phyloP scores from a whole-genome alignment of 306 rosid genomes.

The Casuarina cunninghamiana region DNA sequence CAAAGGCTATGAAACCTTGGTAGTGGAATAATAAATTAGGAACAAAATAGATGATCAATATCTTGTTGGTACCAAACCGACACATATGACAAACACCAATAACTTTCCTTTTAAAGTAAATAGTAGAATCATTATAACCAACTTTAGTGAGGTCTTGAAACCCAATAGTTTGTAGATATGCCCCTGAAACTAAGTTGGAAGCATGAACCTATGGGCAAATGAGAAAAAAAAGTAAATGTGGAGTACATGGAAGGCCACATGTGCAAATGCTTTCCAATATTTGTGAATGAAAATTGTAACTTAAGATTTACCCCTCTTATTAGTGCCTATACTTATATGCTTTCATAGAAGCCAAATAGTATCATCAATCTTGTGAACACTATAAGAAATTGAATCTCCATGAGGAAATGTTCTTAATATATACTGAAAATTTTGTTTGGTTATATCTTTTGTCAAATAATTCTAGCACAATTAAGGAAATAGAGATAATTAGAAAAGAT shows the following conservation, averaged over 20 bases:
- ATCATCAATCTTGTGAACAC: slow-evolving; percentile 92
- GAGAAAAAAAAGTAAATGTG: slow-evolving; percentile 3
- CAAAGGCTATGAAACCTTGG: slow-evolving; percentile 1
- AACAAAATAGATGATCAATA: slow-evolving; percentile 25
- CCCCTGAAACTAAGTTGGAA: slow-evolving; percentile 93
- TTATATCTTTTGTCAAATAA: slow-evolving; percentile 78
- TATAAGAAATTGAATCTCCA: slow-evolving; percentile 84
- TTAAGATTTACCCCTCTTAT: slow-evolving; percentile 76
- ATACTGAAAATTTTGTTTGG: slow-evolving; percentile 84
- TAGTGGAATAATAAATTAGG: slow-evolving; percentile 3
- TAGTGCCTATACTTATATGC: slow-evolving; percentile 84
- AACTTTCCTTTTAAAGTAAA: slow-evolving; percentile 94
- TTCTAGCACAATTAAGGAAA: slow-evolving; percentile 42
- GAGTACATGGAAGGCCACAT: not conserved
- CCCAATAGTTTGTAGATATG: slow-evolving; percentile 89
- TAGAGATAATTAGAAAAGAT: not conserved
- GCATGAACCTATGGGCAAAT: slow-evolving; percentile 66
- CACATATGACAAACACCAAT: slow-evolving; percentile 95
- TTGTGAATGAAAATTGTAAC: not conserved
- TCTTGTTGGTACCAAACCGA: slow-evolving; percentile 96
- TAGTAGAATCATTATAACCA: slow-evolving; percentile 92
- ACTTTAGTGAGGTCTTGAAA: slow-evolving; percentile 94
- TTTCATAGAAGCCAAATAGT: slow-evolving; percentile 94
- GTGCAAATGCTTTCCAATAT: not conserved
- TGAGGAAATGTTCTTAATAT: slow-evolving; percentile 84